Base-by-base conservation (phyloP, 441 rosid species). In the Gossypium lobatum region DNA sequence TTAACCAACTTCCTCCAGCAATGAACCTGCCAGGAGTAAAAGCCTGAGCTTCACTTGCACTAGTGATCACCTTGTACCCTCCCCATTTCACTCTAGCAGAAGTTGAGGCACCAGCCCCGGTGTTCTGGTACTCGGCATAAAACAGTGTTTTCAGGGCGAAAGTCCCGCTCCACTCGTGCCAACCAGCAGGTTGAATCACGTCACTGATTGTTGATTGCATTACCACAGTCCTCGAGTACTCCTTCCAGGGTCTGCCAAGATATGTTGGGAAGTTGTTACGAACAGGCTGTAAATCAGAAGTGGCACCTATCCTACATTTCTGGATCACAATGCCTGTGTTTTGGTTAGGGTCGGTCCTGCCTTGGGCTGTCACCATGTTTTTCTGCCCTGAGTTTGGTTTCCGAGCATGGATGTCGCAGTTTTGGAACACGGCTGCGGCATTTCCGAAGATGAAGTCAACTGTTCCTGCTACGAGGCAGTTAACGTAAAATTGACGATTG, bases 241-340 rank as follows among this genome's bases (percentile, higher is more conserved):
- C 81, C 79, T 93, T 93, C 98, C 98, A 93, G 2, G 98, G 98
- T n/a, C 98, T 75, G 0, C 98, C 98, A 0, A 93, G 87, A 58
- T 87, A 93, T 0, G 98, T 87, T 0, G 88, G 86, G 78, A 90
- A 86, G 25, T 82, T 85, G 25, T 81, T 46, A 58, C 71, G 72
- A 6, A 85, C 90, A 0, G 88, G 8, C 53, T 5, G 75, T 7
- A 92, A 82, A 66, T 87, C 91, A 0, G 86, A 80, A 16, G 93
- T 89, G 23, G 83, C 84, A 0, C 89, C 89, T 16, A 93, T 90
- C 37, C 82, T 77, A 37, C 83, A 85, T 50, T 90, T 90, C 1
- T 91, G 97, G 64, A 93, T 90, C 6, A 89, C 90, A 64, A 91
- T 93, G 6, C 98, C 98, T 0, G 97, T 90, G 87, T 78, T 87